Evolutionary conservation across 257 asterid genomes (phyloP).

Genomic region (Solanum commersonii): DNA sequence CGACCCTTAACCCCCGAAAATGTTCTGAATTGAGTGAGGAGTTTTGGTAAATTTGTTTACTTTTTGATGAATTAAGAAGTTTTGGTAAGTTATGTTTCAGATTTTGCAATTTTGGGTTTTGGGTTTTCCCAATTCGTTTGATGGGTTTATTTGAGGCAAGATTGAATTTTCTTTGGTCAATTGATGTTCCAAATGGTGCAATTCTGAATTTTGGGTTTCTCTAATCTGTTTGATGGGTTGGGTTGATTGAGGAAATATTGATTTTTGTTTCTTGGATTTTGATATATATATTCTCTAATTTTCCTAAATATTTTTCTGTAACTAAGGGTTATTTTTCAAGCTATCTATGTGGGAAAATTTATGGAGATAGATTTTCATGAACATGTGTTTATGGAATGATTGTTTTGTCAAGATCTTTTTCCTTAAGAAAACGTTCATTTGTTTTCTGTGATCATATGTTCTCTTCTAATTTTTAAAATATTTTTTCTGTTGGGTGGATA

Average conservation of each 20-base stretch:
- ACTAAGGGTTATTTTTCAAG: background rate
- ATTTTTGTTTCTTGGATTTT: background rate
- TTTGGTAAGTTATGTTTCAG: background rate
- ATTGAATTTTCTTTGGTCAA: background rate
- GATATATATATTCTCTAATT: background rate
- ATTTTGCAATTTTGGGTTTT: background rate
- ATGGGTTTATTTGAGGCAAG: background rate
- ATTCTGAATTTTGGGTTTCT: background rate
- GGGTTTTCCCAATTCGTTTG: background rate
- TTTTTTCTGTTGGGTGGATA: background rate
- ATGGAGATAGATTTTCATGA: background rate
- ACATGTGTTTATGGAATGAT: background rate
- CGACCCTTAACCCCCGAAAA: background rate
- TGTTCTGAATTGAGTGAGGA: background rate
- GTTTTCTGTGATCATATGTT: background rate
- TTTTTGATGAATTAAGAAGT: background rate
- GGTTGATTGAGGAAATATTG: background rate
- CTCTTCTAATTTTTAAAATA: background rate
- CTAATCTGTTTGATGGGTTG: background rate
- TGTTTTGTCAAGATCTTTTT: background rate
- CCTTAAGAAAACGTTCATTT: background rate
- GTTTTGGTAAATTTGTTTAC: background rate
- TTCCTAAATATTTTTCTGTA: background rate
- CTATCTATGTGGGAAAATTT: background rate
- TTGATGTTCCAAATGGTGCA: background rate